phyloP scores from a whole-genome alignment of 257 asterid species.

The Solanum virginianum region DNA sequence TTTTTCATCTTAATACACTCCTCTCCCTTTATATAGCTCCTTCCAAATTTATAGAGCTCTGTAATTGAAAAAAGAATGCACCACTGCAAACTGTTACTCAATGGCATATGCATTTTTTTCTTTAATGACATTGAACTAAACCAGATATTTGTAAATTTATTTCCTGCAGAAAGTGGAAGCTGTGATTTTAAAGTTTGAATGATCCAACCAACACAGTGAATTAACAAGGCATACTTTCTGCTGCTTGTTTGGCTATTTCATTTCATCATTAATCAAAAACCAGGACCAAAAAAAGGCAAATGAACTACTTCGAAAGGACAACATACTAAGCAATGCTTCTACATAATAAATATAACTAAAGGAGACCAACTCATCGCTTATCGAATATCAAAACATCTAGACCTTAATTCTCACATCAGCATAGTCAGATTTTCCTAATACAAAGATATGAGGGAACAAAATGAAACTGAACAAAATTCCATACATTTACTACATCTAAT shows the following conservation, averaged over 20 bases:
- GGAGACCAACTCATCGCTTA: neutral
- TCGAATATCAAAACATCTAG: neutral
- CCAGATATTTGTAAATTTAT: too few species aligned
- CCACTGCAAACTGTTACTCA: too few species aligned
- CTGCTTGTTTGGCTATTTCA: neutral
- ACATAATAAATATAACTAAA: neutral
- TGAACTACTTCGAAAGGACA: neutral
- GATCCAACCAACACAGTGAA: neutral
- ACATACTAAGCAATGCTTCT: neutral
- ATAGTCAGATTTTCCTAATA: neutral
- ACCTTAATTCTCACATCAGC: neutral
- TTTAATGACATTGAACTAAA: neutral
- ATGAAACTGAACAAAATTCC: neutral
- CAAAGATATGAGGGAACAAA: neutral
- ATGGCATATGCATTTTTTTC: neutral
- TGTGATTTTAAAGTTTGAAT: neutral
- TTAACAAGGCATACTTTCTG: neutral
- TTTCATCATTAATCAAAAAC: neutral
- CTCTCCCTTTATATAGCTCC: too few species aligned
- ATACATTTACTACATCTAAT: neutral
- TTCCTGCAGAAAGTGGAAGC: neutral
- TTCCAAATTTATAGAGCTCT: too few species aligned
- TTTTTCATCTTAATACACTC: too few species aligned
- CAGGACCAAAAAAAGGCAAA: neutral
- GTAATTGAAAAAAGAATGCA: too few species aligned